phyloP scores from a whole-genome alignment of 1,284 basidiomycete species.

The Kwoniella shivajii region DNA sequence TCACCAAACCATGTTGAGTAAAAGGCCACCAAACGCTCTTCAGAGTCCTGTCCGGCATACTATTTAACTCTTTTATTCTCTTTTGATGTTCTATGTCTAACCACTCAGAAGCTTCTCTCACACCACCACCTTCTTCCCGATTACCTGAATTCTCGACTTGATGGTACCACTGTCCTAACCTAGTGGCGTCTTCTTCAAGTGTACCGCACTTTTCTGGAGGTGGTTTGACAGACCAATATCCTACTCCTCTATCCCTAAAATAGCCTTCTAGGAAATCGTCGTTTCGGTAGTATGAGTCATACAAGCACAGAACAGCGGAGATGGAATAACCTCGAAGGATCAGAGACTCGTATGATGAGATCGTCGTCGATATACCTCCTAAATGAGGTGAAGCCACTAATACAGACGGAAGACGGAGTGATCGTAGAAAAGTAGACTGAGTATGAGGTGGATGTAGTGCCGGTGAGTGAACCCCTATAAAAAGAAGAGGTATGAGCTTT shows the following conservation, averaged over 20 bases:
- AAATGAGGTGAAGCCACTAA: conserved; percentile 85
- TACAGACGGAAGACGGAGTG: conserved; percentile 81
- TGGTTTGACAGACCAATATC: conserved; percentile 41
- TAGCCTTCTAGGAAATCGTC: conserved; percentile 78
- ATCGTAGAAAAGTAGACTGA: conserved; percentile 80
- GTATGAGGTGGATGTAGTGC: conserved; percentile 76
- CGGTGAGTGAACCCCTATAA: conserved; percentile 86
- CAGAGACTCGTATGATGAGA: conserved; percentile 90
- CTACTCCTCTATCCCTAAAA: conserved; percentile 65
- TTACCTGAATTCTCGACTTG: conserved; percentile 37
- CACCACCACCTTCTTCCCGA: conserved; percentile 45
- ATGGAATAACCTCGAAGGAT: conserved; percentile 85
- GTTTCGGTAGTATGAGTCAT: conserved; percentile 84
- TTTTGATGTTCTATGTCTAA: conserved; percentile 67
- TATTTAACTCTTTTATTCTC: conserved; percentile 69
- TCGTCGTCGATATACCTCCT: conserved; percentile 93
- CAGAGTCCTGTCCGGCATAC: conserved; percentile 76
- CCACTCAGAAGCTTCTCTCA: conserved; percentile 62
- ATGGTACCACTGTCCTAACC: conserved; percentile 72
- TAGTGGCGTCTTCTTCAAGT: conserved; percentile 61
- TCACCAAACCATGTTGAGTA: conserved; percentile 74
- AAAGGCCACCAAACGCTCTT: conserved; percentile 96
- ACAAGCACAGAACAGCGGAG: conserved; percentile 83
- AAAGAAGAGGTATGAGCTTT: neutral
- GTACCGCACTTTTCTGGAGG: conserved; percentile 57